Evolutionary conservation across 192 early-diverging fungal genomes (phyloP).

Genomic region (Funneliformis geosporum): DNA sequence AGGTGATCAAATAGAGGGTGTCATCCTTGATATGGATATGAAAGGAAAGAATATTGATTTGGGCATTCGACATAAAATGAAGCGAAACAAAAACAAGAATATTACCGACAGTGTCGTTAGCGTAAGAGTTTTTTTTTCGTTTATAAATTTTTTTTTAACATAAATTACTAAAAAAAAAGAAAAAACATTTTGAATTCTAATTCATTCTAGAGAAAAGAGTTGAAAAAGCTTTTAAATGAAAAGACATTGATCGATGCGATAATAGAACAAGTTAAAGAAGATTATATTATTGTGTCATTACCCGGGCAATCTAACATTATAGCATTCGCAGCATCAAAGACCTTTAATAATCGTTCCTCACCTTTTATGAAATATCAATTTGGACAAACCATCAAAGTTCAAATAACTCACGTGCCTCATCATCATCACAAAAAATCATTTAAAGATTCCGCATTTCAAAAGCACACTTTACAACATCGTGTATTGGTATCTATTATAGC

Average conservation of each 20-base stretch:
- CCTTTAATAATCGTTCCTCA: conserved; percentile 59
- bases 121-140: background rate
- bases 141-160: background rate
- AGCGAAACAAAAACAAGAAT: background rate
- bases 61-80: conserved; percentile 49
- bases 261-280: conserved; percentile 78
- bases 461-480: conserved; percentile 60
- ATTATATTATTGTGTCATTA: conserved; percentile 71
- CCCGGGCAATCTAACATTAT: conserved; percentile 56
- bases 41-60: conserved; percentile 68
- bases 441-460: conserved; percentile 26
- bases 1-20: conserved; percentile 53
- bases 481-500: conserved; percentile 70
- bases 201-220: conserved; percentile 24
- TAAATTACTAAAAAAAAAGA: background rate
- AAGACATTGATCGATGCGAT: conserved; percentile 53
- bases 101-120: background rate
- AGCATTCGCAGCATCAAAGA: conserved; percentile 59
- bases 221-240: conserved; percentile 40
- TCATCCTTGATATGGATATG: conserved; percentile 71
- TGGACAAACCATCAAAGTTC: conserved; percentile 54
- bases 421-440: background rate
- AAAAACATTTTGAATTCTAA: background rate
- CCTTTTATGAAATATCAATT: conserved; percentile 65
- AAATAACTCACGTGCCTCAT: conserved; percentile 46